Percentiles rank a stretch among this genome's conserved stretches.
These are phyloP conservation scores for Fonsecaea erecta DNA, from an alignment of 2,329 filamentous ascomycete genomes.

Conservation along the genomic window DNA sequence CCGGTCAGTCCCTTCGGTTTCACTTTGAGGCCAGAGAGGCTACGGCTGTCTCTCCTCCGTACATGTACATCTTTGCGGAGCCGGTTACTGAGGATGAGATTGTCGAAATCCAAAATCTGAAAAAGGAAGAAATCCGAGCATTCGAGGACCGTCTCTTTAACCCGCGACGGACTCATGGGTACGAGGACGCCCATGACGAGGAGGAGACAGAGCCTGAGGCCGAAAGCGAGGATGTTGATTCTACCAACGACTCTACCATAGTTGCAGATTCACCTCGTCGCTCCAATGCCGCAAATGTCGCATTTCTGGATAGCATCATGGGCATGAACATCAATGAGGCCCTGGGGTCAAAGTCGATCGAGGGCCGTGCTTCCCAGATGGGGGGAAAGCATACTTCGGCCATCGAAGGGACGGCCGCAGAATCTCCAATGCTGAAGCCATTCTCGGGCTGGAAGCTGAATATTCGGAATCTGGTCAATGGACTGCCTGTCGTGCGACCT, in stretches of 20 bases:
- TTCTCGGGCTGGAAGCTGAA: slow-evolving; percentile 71
- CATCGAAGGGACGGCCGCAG: background rate
- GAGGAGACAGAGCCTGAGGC: slow-evolving; percentile 12
- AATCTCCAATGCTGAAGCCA: slow-evolving; percentile 16
- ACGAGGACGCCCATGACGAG: slow-evolving; percentile 34
- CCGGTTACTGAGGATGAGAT: slow-evolving; percentile 77
- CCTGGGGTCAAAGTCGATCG: slow-evolving; percentile 1
- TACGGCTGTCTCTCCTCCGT: slow-evolving; percentile 52
- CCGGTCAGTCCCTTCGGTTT: slow-evolving; percentile 73
- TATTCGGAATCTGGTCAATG: slow-evolving; percentile 74
- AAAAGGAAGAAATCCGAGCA: slow-evolving; percentile 66
- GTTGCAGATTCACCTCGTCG: background rate
- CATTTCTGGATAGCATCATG: slow-evolving; percentile 32
- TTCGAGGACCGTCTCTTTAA: slow-evolving; percentile 64
- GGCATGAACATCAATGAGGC: slow-evolving; percentile 19
- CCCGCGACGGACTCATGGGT: slow-evolving; percentile 38
- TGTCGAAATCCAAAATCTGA: slow-evolving; percentile 71
- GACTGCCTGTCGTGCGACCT: slow-evolving; percentile 66
- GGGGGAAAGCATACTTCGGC: background rate
- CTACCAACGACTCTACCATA: background rate
- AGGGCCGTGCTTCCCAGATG: background rate
- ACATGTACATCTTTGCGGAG: slow-evolving; percentile 89
- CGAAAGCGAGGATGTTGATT: slow-evolving; percentile 15
- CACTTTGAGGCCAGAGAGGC: slow-evolving; percentile 76
- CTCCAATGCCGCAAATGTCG: slow-evolving; percentile 34